Percentiles rank a stretch among this genome's conserved stretches.
phyloP scores from a whole-genome alignment of 768 basidiomycete genomes.

The Trametes coccinea region DNA sequence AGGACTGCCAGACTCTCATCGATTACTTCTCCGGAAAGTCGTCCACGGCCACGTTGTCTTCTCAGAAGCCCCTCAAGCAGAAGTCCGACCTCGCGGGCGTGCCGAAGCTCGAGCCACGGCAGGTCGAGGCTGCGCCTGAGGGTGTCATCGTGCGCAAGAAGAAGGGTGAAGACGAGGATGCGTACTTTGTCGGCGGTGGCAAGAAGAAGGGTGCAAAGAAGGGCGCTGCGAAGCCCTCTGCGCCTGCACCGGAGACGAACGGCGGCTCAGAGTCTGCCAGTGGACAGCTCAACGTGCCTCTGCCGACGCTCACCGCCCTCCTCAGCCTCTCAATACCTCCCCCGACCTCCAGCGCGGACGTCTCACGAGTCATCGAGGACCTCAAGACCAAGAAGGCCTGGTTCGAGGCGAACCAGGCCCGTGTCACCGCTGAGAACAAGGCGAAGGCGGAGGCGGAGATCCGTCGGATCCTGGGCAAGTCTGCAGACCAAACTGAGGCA shows the following conservation, averaged over 20 bases:
- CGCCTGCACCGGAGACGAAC: constrained; percentile 18
- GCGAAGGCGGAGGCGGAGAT: constrained; percentile 80
- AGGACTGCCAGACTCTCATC: constrained; percentile 94
- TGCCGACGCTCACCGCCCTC: constrained; percentile 86
- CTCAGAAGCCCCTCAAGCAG: constrained; percentile 40
- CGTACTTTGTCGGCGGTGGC: constrained; percentile 66
- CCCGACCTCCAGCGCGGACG: constrained; percentile 72
- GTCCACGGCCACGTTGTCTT: constrained; percentile 44
- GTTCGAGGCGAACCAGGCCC: constrained; percentile 90
- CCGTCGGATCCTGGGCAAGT: constrained; percentile 51
- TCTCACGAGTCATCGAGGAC: constrained; percentile 84
- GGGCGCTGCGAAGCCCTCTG: constrained; percentile 35
- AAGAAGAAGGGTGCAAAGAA: constrained; percentile 74
- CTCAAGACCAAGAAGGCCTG: constrained; percentile 93
- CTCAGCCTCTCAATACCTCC: constrained; percentile 88
- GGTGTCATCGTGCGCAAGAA: constrained; percentile 84
- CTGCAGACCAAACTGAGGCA: constrained; percentile 35
- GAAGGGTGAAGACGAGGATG: constrained; percentile 84
- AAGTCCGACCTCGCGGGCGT: constrained; percentile 57
- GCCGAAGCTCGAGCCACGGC: constrained; percentile 79
- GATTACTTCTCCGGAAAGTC: constrained; percentile 77
- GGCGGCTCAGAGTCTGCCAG: constrained; percentile 19
- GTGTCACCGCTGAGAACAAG: constrained; percentile 75
- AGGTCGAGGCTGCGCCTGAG: constrained; percentile 70
- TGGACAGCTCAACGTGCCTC: constrained; percentile 69